Evolutionary conservation across 2,329 filamentous ascomycete species (phyloP), one percentile per base, ranked within the genome.

Genomic region (Exophiala bonariae): DNA sequence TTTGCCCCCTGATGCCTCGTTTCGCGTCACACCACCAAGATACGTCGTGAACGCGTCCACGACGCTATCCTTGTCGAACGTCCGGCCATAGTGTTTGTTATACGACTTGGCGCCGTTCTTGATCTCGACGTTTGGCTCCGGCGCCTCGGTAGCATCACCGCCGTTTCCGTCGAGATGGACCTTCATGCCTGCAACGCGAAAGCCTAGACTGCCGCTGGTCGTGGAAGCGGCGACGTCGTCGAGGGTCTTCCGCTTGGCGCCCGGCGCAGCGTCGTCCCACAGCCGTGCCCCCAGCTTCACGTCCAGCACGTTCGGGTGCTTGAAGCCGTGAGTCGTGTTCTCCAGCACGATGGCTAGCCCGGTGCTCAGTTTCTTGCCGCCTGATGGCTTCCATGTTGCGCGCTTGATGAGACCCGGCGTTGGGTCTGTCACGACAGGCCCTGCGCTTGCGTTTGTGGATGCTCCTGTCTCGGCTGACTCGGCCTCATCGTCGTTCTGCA

Each of bases 241-340:
- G 16, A 57, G 37, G 36, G 46, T 54, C 37, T 35, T 36, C 14
- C 51, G 41, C 38, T 57, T 57, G 22, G 77, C 74, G 1, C 72
- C 67, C 18, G 75, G 74, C 3, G 83, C 79, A 52, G 75, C 74
- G 30, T 95, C 88, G 11, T 88, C 92, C 86, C 90, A 97, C 4
- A 99, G 72, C 23, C 88, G 80, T 40, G 83, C 79, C 34, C 93
- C 93, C 16, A 99, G 81, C 72, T 99, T 99, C 56, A 95, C 81
- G 63, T 99, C 93, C 48, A 99, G 74, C 6, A 99, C 89, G 59
- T 96, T 97, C 5, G 93, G 89, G 49, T 81, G 80, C 60, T 80
- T 81, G 73, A 91, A 97, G 1, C 89, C 89, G 55, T 81, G 79
- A 0, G 89, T 84, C 5, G 88, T 80, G 64, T 96, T 96, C 63